Evolutionary conservation across 1,139 yeast genomes (phyloP).

Genomic region (Candida sojae): DNA sequence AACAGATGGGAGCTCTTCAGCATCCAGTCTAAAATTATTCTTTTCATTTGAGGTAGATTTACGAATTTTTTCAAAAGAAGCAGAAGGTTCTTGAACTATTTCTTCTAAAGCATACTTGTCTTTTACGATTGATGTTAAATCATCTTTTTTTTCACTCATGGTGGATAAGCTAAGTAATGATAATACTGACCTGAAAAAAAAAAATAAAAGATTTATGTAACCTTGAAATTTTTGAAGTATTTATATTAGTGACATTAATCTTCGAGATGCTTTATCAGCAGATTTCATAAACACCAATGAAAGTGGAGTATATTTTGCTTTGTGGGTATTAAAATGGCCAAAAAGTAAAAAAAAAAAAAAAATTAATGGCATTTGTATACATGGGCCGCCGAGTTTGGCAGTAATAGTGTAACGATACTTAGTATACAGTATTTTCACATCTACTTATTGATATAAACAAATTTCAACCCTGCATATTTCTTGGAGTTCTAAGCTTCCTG

Average conservation of each 20-base stretch:
- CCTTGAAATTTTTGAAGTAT: neutral
- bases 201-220: neutral
- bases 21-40: neutral
- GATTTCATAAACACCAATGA: neutral
- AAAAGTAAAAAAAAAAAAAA: neutral
- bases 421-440: no score
- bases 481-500: neutral
- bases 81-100: neutral
- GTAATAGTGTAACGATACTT: no score
- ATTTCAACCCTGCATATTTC: no score
- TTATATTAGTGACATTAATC: neutral
- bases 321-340: neutral
- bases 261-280: neutral
- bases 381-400: neutral
- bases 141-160: neutral
- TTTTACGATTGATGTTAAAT: neutral
- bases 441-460: no score
- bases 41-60: neutral
- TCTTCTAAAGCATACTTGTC: neutral
- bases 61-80: neutral
- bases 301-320: neutral
- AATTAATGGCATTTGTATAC: neutral
- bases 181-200: no score
- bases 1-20: neutral
- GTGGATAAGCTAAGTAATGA: neutral